Base-by-base conservation (phyloP, 768 basidiomycete genomes). In the Termitomyces sp. region DNA sequence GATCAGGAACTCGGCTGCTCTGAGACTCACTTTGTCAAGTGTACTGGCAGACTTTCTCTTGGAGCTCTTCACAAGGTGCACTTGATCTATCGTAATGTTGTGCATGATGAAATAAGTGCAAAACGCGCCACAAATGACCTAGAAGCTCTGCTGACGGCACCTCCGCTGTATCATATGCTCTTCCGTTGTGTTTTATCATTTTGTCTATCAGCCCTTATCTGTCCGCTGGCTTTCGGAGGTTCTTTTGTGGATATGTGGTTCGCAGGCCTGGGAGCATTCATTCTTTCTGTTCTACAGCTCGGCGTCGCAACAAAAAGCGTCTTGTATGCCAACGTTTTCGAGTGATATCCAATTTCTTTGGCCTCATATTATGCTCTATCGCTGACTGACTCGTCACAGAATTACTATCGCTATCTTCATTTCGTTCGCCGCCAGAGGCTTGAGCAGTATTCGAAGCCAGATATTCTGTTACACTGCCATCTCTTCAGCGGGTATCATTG, bases 381-480 rank as follows among this genome's bases (percentile, higher is more conserved):
- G 31, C 55, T 53, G 39, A 32, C 24, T 57, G 36, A 4, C 53
- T 29, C 27, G 34, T 39, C 37, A 12, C 63, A 94, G 92, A 65
- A 91, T 94, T 59, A 89, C 88, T 0, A 84, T 90, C 22, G 88
- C 90, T 1, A 91, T 91, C 56, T 68, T 90, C 32, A 85, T 94
- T 52, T 92, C 92, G 0, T 91, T 94, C 66, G 72, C 77, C 29
- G 88, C 93, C 41, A 86, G 94, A 46, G 93, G 86, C 9, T 73
- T 97, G 34, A 88, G 91, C 59, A 88, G 87, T 61, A 91, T 93
- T 58, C 80, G 80, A 18, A 81, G 78, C 50, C 80, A 86, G 49
- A 79, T 90, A 50, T 96, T 97, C 71, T 97, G 94, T 68, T 97
- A 95, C 67, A 88, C 91, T 3, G 90, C 94, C 3, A 88, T 96